phyloP scores from a whole-genome alignment of 2,329 filamentous ascomycete species.

The Fusarium floridanum region DNA sequence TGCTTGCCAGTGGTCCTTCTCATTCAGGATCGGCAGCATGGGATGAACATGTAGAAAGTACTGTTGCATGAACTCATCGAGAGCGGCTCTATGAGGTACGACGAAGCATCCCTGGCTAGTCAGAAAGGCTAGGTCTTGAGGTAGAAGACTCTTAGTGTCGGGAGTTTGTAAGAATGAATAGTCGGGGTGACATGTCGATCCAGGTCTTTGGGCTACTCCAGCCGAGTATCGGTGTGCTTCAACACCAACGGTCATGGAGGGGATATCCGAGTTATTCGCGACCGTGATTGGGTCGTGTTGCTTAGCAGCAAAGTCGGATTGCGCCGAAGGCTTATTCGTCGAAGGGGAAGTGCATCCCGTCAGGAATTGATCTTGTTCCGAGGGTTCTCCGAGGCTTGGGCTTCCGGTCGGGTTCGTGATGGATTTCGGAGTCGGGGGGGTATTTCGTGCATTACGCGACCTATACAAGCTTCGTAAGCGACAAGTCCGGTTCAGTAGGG shows the following conservation, averaged over 20 bases:
- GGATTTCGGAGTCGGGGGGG: constrained; percentile 13
- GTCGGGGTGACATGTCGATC: constrained; percentile 29
- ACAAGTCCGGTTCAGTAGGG: no score
- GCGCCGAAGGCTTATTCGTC: not conserved
- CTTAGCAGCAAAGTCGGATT: not conserved
- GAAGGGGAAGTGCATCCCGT: not conserved
- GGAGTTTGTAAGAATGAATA: constrained; percentile 42
- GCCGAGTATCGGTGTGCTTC: not conserved
- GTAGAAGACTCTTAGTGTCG: constrained; percentile 34
- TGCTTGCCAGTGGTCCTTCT: constrained; percentile 42
- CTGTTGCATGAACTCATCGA: constrained; percentile 47
- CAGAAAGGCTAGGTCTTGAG: constrained; percentile 44
- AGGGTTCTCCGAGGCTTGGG: not conserved
- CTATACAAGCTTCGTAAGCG: constrained; percentile 20
- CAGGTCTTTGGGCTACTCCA: not conserved
- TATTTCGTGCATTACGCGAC: constrained; percentile 5
- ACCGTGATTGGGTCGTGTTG: not conserved
- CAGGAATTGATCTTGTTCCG: not conserved
- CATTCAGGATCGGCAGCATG: constrained; percentile 45
- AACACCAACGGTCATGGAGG: not conserved
- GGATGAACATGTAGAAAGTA: constrained; percentile 49
- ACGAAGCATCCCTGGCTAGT: constrained; percentile 45
- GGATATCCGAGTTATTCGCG: not conserved
- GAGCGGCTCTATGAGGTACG: constrained; percentile 35
- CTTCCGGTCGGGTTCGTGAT: not conserved